Evolutionary conservation across 345 rosid genomes (phyloP), one percentile per base, ranked within the genome.

Genomic region (Cardamine chenopodiifolia): DNA sequence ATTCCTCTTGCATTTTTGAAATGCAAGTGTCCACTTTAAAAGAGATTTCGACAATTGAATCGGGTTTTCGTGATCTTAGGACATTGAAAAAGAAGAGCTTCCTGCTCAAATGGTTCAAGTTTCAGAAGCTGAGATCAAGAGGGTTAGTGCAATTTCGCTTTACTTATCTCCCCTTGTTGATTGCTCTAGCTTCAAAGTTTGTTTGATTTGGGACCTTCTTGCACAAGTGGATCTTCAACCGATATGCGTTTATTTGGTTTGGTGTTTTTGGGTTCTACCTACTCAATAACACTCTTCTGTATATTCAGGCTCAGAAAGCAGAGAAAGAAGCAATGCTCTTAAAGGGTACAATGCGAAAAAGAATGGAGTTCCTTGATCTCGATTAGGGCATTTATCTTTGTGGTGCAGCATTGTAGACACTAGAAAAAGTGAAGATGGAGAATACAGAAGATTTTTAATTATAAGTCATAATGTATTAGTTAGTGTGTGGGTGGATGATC

Each of bases 351-450:
- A 89, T 85, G 89, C 83, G 86, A 31, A 85, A 83, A 76, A 75
- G 88, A 82, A 85, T 85, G 87, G 88, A 87, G 82, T 89, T 87
- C 69, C 87, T 84, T 71, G 88, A 84, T 79, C 84, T 87, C 68
- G 91, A 87, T 70, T 84, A 72, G 73, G 25, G 39, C 44, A 40
- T 61, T 44, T 57, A 18, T 28, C 4, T 22, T 0, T 73, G 65
- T 47, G 29, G 32, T 29, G 49, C 71, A 10, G 28, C 71, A 74
- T 66, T 32, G 49, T 47, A 45, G 72, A 57, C 57, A 25, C 60
- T 47, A 48, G 72, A 57, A 23, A 37, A 25, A 7, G 25, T 59
- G 47, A 67, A 50, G 68, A 68, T 50, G 61, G 53, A 37, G 68
- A 26, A 37, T 49, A 34, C 39, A 25, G 5, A 47, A 48, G 60